These are phyloP conservation scores for Trichoderma gracile DNA, from an alignment of 2,329 filamentous ascomycete genomes.

Conservation along the genomic window DNA sequence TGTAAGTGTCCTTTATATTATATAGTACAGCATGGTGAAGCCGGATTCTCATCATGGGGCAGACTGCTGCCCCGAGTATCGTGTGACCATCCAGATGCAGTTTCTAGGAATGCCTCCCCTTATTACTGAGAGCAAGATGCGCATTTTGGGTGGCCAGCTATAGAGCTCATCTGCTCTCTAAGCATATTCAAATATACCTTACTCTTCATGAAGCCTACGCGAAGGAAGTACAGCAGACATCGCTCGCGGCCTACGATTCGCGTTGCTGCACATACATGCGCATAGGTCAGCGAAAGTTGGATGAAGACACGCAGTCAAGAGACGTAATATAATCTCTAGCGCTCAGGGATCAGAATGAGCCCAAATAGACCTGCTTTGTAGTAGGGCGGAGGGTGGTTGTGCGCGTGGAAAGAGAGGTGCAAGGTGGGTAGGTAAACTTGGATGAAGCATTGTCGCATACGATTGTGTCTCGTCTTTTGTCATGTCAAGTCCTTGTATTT, in stretches of 20 bases:
- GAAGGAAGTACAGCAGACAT: background rate
- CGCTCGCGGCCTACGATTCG: slow-evolving; percentile 1
- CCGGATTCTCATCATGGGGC: too few species aligned
- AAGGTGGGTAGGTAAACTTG: slow-evolving; percentile 20
- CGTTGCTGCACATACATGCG: slow-evolving; percentile 13
- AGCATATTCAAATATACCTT: too few species aligned
- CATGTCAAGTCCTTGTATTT: too few species aligned
- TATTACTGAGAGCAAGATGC: too few species aligned
- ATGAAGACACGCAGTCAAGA: background rate
- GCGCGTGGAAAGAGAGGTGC: slow-evolving; percentile 39
- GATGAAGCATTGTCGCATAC: background rate
- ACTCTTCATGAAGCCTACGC: too few species aligned
- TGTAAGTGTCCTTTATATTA: too few species aligned
- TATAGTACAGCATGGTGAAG: too few species aligned
- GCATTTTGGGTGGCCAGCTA: too few species aligned
- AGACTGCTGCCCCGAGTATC: too few species aligned
- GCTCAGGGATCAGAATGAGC: slow-evolving; percentile 60
- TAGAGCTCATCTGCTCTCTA: too few species aligned
- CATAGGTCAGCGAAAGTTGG: slow-evolving; percentile 23
- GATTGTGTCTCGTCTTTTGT: background rate
- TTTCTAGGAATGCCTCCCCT: too few species aligned
- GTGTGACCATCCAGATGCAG: too few species aligned
- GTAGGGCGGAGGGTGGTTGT: slow-evolving; percentile 33
- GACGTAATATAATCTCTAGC: slow-evolving; percentile 40
- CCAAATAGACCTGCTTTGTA: slow-evolving; percentile 58